Evolutionary conservation across 371 early-diverging fungal species (phyloP).

Genomic region (Mortierella sp.): DNA sequence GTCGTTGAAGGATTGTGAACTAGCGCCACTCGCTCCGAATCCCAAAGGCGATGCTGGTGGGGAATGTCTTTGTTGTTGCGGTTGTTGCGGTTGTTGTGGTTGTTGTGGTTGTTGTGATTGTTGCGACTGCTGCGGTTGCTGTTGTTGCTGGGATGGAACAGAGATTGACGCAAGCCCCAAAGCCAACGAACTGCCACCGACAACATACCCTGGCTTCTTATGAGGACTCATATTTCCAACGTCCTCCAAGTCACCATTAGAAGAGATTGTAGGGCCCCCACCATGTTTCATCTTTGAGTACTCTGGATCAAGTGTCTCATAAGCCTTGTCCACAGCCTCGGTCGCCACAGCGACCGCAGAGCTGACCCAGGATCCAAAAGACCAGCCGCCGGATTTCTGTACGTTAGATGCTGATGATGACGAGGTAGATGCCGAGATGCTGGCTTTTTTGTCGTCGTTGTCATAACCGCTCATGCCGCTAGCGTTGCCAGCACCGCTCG

Average conservation of each 20-base stretch:
- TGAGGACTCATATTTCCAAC: slow-evolving; percentile 23
- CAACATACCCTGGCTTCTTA: slow-evolving; percentile 49
- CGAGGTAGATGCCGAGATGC: neutral
- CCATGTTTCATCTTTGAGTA: slow-evolving; percentile 42
- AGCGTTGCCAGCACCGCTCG: neutral
- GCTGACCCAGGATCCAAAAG: slow-evolving; percentile 54
- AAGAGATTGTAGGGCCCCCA: slow-evolving; percentile 3
- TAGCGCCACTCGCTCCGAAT: slow-evolving; percentile 5
- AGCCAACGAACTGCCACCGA: slow-evolving; percentile 49
- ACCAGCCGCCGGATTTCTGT: slow-evolving; percentile 52
- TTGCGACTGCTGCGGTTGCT: neutral
- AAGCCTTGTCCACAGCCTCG: slow-evolving; percentile 46
- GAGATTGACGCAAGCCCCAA: slow-evolving; percentile 49
- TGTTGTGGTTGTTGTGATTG: too few relatives aligned
- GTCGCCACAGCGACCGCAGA: slow-evolving; percentile 48
- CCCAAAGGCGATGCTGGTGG: neutral
- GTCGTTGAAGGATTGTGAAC: neutral
- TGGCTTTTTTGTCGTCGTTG: neutral
- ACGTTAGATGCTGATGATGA: slow-evolving; percentile 7
- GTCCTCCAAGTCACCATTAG: neutral
- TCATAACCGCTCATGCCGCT: neutral
- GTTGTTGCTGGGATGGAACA: slow-evolving; percentile 11
- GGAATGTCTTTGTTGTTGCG: neutral
- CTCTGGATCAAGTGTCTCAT: slow-evolving; percentile 49
- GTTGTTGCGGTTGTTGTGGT: neutral